phyloP scores from a whole-genome alignment of 192 early-diverging fungal species.

The Backusella circina region DNA sequence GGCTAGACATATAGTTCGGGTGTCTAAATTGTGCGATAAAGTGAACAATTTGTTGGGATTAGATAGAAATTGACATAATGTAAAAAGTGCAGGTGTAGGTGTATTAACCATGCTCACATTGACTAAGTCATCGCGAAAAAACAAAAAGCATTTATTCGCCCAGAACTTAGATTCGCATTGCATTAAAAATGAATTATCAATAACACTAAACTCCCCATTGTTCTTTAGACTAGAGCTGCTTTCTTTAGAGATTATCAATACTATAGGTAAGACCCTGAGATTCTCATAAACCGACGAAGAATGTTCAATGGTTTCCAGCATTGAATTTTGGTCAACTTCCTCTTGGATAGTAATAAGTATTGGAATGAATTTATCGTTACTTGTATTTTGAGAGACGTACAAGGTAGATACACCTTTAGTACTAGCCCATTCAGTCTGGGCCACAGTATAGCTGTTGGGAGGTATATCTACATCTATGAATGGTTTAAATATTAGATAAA shows the following conservation, averaged over 20 bases:
- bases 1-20: slow-evolving; percentile 3
- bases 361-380: not conserved
- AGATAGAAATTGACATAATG: slow-evolving; percentile 11
- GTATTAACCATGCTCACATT: not conserved
- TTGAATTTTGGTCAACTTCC: not conserved
- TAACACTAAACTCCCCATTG: not conserved
- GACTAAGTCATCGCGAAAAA: not conserved
- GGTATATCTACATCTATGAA: slow-evolving; percentile 6
- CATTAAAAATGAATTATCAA: slow-evolving; percentile 9
- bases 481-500: too few relatives aligned
- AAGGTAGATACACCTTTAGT: not conserved
- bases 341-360: not conserved
- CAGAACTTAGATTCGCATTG: slow-evolving; percentile 6
- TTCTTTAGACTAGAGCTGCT: not conserved
- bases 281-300: slow-evolving; percentile 2
- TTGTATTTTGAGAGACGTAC: not conserved
- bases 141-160: slow-evolving; percentile 1
- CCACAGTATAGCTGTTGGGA: not conserved
- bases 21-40: slow-evolving; percentile 6
- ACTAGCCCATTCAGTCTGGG: not conserved
- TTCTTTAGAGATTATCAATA: not conserved
- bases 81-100: slow-evolving; percentile 1
- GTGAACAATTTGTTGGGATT: slow-evolving; percentile 6
- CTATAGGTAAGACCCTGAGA: not conserved
- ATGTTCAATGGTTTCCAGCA: not conserved